A percentile compares a stretch with the other conserved stretches of the same genome.
Evolutionary conservation across 306 rosid genomes (phyloP).

Genomic region (Lathyrus oleraceus): DNA sequence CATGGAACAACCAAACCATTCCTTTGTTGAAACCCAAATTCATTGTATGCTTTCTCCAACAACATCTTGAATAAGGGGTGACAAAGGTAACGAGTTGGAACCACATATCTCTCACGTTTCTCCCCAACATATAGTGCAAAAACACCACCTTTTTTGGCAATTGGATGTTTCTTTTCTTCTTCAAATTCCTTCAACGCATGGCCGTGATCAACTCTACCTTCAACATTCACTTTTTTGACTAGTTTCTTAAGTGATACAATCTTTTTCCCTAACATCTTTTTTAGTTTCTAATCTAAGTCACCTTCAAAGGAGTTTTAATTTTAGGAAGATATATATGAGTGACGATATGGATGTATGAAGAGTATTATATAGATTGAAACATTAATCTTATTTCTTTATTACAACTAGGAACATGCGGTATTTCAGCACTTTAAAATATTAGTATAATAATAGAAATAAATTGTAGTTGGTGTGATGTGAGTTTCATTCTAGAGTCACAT

Average conservation of each 20-base stretch:
- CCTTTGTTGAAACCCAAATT: slow-evolving; percentile 77
- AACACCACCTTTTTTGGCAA: slow-evolving; percentile 42
- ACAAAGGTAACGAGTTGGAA: slow-evolving; percentile 61
- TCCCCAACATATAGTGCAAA: slow-evolving; percentile 78
- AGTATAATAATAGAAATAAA: too few relatives aligned
- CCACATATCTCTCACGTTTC: slow-evolving; percentile 66
- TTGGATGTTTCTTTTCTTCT: slow-evolving; percentile 37
- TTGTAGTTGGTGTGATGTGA: slow-evolving; percentile 2
- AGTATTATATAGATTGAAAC: too few relatives aligned
- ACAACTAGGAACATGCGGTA: too few relatives aligned
- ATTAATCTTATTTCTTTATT: too few relatives aligned
- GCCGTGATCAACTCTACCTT: slow-evolving; percentile 30
- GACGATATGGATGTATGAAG: too few relatives aligned
- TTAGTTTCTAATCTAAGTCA: too few relatives aligned
- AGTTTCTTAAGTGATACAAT: slow-evolving; percentile 60
- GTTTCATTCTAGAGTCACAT: slow-evolving; percentile 15
- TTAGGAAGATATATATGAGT: too few relatives aligned
- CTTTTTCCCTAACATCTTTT: slow-evolving; percentile 61
- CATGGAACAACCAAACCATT: slow-evolving; percentile 77
- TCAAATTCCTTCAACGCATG: slow-evolving; percentile 38
- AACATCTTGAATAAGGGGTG: slow-evolving; percentile 90
- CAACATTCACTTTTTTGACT: slow-evolving; percentile 52
- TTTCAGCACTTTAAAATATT: too few relatives aligned
- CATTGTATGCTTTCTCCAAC: slow-evolving; percentile 67
- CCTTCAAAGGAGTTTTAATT: too few relatives aligned